phyloP scores from a whole-genome alignment of 495 filamentous ascomycete species.

The Penicillium diatomitis region DNA sequence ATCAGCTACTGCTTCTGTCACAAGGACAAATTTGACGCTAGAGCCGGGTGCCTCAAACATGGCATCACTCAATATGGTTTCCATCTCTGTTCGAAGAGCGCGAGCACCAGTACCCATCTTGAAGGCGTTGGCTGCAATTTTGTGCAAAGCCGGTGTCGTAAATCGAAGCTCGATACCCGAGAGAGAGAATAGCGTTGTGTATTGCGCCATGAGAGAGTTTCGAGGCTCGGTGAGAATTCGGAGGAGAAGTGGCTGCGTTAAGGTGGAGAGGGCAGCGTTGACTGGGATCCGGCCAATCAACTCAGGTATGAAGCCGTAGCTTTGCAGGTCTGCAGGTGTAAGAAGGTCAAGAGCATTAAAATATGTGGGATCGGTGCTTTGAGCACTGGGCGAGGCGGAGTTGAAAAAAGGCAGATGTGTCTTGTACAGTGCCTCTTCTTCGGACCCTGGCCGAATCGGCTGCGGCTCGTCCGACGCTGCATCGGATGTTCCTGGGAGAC shows the following conservation, averaged over 20 bases:
- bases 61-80: constrained; percentile 72
- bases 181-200: constrained; percentile 73
- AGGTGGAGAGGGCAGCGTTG: constrained; percentile 69
- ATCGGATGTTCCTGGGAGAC: constrained; percentile 14
- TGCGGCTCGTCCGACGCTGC: constrained; percentile 34
- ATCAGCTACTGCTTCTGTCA: constrained; percentile 65
- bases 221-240: constrained; percentile 87
- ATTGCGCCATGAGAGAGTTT: constrained; percentile 79
- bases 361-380: constrained; percentile 34
- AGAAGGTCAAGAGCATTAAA: constrained; percentile 78
- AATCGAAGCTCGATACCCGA: constrained; percentile 77
- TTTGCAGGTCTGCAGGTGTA: constrained; percentile 74
- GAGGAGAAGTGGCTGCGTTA: constrained; percentile 69
- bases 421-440: constrained; percentile 53
- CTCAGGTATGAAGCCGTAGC: constrained; percentile 91
- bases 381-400: constrained; percentile 23
- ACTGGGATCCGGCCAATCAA: constrained; percentile 86
- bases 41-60: constrained; percentile 87
- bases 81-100: constrained; percentile 81
- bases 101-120: constrained; percentile 80
- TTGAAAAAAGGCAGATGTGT: constrained; percentile 62
- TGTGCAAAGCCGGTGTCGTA: constrained; percentile 67
- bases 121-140: constrained; percentile 64
- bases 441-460: constrained; percentile 38
- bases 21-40: constrained; percentile 58